phyloP scores from a whole-genome alignment of 176 grass and related monocot species.

The Luzula sylvatica region DNA sequence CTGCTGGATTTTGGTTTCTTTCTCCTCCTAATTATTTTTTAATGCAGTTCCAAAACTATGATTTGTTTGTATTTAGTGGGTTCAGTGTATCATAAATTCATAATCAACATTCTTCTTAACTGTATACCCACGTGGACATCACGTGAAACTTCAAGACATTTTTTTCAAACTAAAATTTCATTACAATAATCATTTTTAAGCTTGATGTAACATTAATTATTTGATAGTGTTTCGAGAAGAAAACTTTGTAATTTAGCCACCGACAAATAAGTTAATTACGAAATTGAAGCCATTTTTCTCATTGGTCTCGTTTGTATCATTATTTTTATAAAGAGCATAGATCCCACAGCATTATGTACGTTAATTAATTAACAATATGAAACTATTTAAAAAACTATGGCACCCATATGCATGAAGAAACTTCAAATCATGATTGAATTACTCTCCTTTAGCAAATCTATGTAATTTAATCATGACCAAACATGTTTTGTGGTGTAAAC shows the following conservation, averaged over 20 bases:
- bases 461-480: constrained; percentile 16
- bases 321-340: constrained; percentile 18
- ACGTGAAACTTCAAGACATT: too few relatives aligned
- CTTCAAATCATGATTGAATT: constrained; percentile 28
- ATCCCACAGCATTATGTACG: constrained; percentile 23
- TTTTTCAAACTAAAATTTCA: too few relatives aligned
- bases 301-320: not conserved
- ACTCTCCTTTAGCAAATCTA: constrained; percentile 11
- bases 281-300: constrained; percentile 21
- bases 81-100: not conserved
- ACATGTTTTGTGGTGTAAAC: constrained; percentile 5
- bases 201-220: not conserved
- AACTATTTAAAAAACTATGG: constrained; percentile 8
- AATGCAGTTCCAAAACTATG: constrained; percentile 6
- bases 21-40: constrained; percentile 15
- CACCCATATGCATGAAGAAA: constrained; percentile 23
- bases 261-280: not conserved
- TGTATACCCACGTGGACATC: constrained; percentile 9
- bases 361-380: constrained; percentile 18
- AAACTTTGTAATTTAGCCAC: constrained; percentile 11
- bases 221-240: constrained; percentile 14
- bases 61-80: constrained; percentile 2
- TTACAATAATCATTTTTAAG: not conserved
- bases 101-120: constrained; percentile 2
- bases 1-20: constrained; percentile 26